Base-by-base conservation (phyloP, 768 basidiomycete genomes). In the Kondoa subrosea region DNA sequence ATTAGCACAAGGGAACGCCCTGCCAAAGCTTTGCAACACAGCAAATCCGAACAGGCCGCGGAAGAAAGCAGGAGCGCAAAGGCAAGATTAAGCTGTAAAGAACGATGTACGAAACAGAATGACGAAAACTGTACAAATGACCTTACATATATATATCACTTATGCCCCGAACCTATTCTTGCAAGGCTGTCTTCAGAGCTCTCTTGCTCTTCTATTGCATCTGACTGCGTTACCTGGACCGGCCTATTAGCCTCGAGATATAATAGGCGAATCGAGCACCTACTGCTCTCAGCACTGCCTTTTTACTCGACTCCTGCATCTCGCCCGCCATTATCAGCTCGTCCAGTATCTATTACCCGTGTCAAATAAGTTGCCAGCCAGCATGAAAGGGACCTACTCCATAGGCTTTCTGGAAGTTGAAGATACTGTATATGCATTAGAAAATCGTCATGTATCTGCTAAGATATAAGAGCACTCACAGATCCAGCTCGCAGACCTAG, bases 371-470 rank as follows among this genome's bases (percentile, higher is more conserved):
- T 16, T 2, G 31, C 34, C 34, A 65, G 56, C 40, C 59, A 32
- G 64, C 26, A 34, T 4, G 8, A 56, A 50, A 4, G 4, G n/a
- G 59, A 73, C 80, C 27, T 59, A 80, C 91, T 2, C 88, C 85
- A 76, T 91, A 95, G 1, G 92, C 93, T 77, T 91, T 89, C 76
- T 96, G 88, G 76, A 96, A 96, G 79, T 95, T 95, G 83, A 95
- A 97, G 72, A 96, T 93, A 65, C 89, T 91, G 71, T 2, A 4
- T 1, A n/a, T 21, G 12, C 8, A 1, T 17, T n/a, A 17, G 2
- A 34, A 4, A 26, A 8, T 31, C 3, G 67, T 29, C 58, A n/a
- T 21, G 63, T 56, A 4, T n/a, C 27, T 16, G 31, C 17, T 4
- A 58, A 33, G 31, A 12, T 4, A 26, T 17, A 0, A 2, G 21